These are phyloP conservation scores for Pythium grandisporangium DNA, from an alignment of 352 stramenopile species.

Conservation along the genomic window DNA sequence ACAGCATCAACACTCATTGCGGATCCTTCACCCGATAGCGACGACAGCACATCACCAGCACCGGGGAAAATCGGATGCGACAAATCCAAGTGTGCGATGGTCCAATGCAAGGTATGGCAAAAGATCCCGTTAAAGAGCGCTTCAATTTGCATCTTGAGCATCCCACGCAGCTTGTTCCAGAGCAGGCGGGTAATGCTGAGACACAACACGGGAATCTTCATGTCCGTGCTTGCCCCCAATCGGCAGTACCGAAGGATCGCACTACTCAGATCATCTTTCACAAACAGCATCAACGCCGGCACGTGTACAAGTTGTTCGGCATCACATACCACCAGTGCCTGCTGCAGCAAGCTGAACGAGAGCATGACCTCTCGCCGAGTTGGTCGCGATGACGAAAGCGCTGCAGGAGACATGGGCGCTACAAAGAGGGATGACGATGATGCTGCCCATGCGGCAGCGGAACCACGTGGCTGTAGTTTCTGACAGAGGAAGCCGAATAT, in stretches of 20 bases:
- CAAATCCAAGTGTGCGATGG: conserved; percentile 48
- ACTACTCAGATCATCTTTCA: conserved; percentile 79
- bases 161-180: conserved; percentile 61
- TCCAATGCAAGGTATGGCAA: conserved; percentile 60
- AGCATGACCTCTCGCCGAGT: conserved; percentile 58
- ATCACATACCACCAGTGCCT: conserved; percentile 43
- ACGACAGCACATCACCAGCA: conserved; percentile 13
- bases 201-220: conserved; percentile 46
- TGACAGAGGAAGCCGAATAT: conserved; percentile 74
- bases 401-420: too few species aligned
- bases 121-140: conserved; percentile 67
- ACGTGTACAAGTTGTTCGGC: conserved; percentile 30
- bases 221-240: conserved; percentile 43
- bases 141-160: conserved; percentile 79
- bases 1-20: conserved; percentile 28
- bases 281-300: conserved; percentile 69
- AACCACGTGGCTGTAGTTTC: conserved; percentile 40
- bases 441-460: background rate
- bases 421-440: background rate
- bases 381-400: background rate
- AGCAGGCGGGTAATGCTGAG: conserved; percentile 57
- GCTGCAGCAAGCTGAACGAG: conserved; percentile 57
- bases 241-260: conserved; percentile 62
- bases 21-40: background rate
- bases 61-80: conserved; percentile 48